Evolutionary conservation across 106 monocot genomes (phyloP).

Genomic region (Dioscorea zingiberensis): DNA sequence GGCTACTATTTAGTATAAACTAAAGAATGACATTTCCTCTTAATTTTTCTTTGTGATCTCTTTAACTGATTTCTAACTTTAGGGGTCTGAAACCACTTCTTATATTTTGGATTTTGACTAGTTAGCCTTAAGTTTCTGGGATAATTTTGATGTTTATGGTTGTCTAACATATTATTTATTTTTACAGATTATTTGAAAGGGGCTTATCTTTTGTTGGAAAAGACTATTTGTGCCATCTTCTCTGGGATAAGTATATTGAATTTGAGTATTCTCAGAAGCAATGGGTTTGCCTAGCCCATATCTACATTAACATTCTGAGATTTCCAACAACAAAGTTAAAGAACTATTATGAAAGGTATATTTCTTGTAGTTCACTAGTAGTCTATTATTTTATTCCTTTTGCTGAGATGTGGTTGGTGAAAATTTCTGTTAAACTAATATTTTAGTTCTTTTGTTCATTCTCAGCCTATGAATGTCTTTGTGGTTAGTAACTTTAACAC

Average conservation of each 20-base stretch:
- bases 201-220: slow-evolving; percentile 69
- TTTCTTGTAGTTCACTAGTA: too few species aligned
- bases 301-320: slow-evolving; percentile 55
- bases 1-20: background rate
- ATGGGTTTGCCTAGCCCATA: slow-evolving; percentile 47
- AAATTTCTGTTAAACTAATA: background rate
- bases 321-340: slow-evolving; percentile 74
- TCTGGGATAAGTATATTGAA: slow-evolving; percentile 90
- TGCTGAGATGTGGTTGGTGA: background rate
- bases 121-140: background rate
- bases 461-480: too few species aligned
- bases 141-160: background rate
- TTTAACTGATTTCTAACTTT: background rate
- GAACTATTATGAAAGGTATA: slow-evolving; percentile 63
- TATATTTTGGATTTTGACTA: background rate
- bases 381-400: background rate
- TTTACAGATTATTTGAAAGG: slow-evolving; percentile 68
- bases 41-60: background rate
- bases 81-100: too few species aligned
- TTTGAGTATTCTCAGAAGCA: slow-evolving; percentile 79
- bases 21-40: background rate
- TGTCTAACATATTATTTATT: background rate
- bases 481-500: too few species aligned
- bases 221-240: slow-evolving; percentile 61
- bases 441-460: too few species aligned